Evolutionary conservation across 176 grass and related monocot species (phyloP).

Genomic region (Pontederia crassipes): DNA sequence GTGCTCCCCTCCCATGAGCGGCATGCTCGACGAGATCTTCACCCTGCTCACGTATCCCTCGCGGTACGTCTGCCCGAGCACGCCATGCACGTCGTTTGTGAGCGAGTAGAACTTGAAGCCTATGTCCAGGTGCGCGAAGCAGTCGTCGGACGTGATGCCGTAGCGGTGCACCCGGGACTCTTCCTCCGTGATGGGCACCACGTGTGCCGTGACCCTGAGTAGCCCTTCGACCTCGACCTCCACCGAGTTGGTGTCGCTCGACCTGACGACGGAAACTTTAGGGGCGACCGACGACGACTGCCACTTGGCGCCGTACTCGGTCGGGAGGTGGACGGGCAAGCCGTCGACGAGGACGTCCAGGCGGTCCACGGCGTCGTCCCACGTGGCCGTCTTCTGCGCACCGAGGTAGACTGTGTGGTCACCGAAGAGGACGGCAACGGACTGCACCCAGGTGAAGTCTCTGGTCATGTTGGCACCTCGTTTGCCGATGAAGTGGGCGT

Average conservation of each 20-base stretch:
- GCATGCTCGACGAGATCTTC: constrained; percentile 19
- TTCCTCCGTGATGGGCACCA: constrained; percentile 21
- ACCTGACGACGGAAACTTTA: constrained; percentile 14
- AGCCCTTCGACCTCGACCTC: constrained; percentile 7
- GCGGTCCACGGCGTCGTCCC: constrained; percentile 22
- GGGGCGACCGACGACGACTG: neutral
- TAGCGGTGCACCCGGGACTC: constrained; percentile 29
- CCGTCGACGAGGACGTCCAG: constrained; percentile 14
- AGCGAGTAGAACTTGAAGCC: constrained; percentile 32
- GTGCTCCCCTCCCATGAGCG: constrained; percentile 19
- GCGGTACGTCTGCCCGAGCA: constrained; percentile 24
- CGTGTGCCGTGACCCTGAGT: constrained; percentile 14
- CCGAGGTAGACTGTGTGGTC: constrained; percentile 23
- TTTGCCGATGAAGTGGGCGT: constrained; percentile 30
- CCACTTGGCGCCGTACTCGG: constrained; percentile 15
- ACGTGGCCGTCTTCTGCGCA: constrained; percentile 20
- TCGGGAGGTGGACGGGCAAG: constrained; percentile 6
- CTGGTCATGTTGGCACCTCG: constrained; percentile 15
- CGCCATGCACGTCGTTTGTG: constrained; percentile 14
- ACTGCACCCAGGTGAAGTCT: constrained; percentile 36
- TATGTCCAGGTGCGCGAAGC: constrained; percentile 23
- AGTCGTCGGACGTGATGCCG: constrained; percentile 19
- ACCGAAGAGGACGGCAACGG: constrained; percentile 14
- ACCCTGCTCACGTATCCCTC: constrained; percentile 23
- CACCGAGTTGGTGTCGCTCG: constrained; percentile 6